Percentiles rank a stretch among this genome's conserved stretches.
Evolutionary conservation across 345 rosid genomes (phyloP).

Genomic region (Microcos paniculata): DNA sequence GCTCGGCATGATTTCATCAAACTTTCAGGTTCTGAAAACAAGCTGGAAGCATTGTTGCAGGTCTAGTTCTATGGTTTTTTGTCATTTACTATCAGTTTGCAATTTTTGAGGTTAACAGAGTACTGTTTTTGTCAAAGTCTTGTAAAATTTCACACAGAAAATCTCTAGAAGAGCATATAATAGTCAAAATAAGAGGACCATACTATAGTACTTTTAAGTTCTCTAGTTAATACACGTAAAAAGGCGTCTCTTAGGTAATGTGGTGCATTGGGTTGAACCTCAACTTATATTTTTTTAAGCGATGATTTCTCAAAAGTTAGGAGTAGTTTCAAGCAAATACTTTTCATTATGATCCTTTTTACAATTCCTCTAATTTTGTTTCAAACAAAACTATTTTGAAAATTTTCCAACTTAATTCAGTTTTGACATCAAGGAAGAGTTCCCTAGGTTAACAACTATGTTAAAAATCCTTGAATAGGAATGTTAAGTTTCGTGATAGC

Average conservation of each 20-base stretch:
- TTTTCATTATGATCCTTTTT: background rate
- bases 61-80: slow-evolving; percentile 31
- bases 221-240: background rate
- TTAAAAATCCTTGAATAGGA: background rate
- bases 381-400: background rate
- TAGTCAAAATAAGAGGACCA: background rate
- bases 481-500: background rate
- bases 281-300: background rate
- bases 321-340: background rate
- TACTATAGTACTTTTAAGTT: background rate
- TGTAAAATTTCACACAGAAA: background rate
- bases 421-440: background rate
- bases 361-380: background rate
- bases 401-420: background rate
- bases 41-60: slow-evolving; percentile 89
- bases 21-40: slow-evolving; percentile 88
- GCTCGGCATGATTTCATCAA: slow-evolving; percentile 92
- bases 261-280: background rate
- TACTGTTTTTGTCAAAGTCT: background rate
- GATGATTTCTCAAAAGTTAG: background rate
- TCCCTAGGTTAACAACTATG: background rate
- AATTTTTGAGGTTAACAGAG: background rate
- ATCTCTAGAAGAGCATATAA: slow-evolving; percentile 4
- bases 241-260: background rate
- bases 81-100: slow-evolving; percentile 4